Base-by-base conservation (phyloP, 768 basidiomycete species). In the Leucocoprinus sp. region DNA sequence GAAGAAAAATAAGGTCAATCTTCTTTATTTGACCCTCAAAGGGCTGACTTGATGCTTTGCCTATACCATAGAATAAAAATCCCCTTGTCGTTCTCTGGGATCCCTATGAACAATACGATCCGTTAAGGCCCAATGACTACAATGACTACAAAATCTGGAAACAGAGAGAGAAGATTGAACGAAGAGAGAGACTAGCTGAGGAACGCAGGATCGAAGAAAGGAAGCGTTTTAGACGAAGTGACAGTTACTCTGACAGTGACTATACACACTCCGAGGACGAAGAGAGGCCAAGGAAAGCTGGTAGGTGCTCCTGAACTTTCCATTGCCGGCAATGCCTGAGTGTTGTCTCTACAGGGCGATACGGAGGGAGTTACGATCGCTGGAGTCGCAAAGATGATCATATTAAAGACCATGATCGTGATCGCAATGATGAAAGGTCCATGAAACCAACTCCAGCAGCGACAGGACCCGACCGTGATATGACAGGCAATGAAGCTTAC, bases 121-220 rank as follows among this genome's bases (percentile, higher is more conserved):
- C 88, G 1, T 63, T 80, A 17, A 77, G 84, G 19, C 90, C 90
- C 2, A 92, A 92, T 49, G 90, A 93, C 54, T 91, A 92, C 63
- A 81, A 83, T 53, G 90, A 92, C 54, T 92, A 81, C 70, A 92
- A 90, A 56, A 54, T 78, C 8, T 91, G 81, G 80, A 82, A 82
- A 52, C 76, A 78, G 51, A 79, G 78, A 46, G 84, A 88, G 19
- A 76, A 76, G 33, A 85, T 84, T 38, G 84, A 90, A 52, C 67
- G 78, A 34, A 72, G 82, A n/a, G 78, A 82, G 52, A 72, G 80
- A 26, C 57, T 75, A n/a, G 71, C 72, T 8, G 79, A 84, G 58
- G 75, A 79, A 55, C 70, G 69, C 35, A 70, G 78, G 43, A 61
- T 65, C 47, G 73, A 75, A 44, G 78, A 82, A 48, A 64, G 72